These are phyloP conservation scores for Pythium insidiosum DNA, from an alignment of 352 stramenopile genomes.

Conservation along the genomic window DNA sequence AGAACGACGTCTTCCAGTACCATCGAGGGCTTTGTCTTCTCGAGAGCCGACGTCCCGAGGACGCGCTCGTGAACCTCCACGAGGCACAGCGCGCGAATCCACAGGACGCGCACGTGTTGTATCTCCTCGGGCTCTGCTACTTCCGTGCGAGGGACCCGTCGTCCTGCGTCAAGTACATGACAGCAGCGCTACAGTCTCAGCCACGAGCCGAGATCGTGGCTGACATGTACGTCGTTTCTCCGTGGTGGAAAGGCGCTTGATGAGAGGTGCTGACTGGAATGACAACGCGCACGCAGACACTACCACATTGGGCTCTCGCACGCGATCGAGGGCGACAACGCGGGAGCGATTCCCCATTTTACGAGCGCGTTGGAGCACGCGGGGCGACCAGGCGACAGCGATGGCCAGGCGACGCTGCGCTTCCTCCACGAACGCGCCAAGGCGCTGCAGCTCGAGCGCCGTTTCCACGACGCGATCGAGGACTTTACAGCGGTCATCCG, in stretches of 20 bases:
- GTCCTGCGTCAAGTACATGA: constrained; percentile 45
- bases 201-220: constrained; percentile 25
- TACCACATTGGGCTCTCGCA: constrained; percentile 57
- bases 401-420: constrained; percentile 10
- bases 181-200: constrained; percentile 20
- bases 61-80: constrained; percentile 46
- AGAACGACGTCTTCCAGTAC: constrained; percentile 58
- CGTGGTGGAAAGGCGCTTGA: too few relatives aligned
- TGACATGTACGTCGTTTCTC: constrained; percentile 62
- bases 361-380: constrained; percentile 24
- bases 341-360: too few relatives aligned
- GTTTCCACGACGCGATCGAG: constrained; percentile 55
- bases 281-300: constrained; percentile 30
- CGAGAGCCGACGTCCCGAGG: constrained; percentile 34
- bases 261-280: too few relatives aligned
- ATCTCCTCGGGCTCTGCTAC: constrained; percentile 56
- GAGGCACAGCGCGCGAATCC: constrained; percentile 23
- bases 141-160: constrained; percentile 35
- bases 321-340: neutral
- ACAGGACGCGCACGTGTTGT: constrained; percentile 31
- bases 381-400: constrained; percentile 1
- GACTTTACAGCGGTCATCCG: constrained; percentile 69
- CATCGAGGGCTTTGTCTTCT: constrained; percentile 57
- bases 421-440: constrained; percentile 78
- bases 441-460: constrained; percentile 61